These are phyloP conservation scores for Ogataea nitratoaversa DNA, from an alignment of 805 yeast genomes.

Conservation along the genomic window DNA sequence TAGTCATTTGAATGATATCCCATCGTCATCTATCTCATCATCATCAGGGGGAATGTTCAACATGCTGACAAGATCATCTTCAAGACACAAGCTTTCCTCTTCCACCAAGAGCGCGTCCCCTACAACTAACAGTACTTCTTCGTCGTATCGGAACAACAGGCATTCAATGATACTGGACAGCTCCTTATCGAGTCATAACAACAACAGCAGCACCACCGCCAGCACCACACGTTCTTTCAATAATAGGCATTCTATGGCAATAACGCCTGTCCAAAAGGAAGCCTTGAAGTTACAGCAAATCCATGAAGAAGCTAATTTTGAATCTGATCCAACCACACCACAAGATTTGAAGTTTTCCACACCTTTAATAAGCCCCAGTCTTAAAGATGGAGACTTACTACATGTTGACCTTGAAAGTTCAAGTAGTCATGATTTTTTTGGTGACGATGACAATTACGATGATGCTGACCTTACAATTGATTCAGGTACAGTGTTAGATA, in stretches of 20 bases:
- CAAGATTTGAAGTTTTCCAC: not conserved
- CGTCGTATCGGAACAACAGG: constrained; percentile 9
- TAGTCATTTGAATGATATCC: not conserved
- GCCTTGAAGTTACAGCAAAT: constrained; percentile 6
- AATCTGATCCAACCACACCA: not conserved
- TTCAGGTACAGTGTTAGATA: constrained; percentile 14
- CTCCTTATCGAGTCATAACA: too few species aligned
- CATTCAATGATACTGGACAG: constrained; percentile 18
- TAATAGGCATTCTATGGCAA: constrained; percentile 1
- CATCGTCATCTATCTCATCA: not conserved
- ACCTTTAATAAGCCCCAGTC: not conserved
- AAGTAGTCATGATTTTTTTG: constrained; percentile 2
- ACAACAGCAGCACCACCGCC: too few species aligned
- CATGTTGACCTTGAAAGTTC: constrained; percentile 2
- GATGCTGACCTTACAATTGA: constrained; percentile 16
- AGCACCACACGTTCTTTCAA: not conserved
- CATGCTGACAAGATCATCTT: not conserved
- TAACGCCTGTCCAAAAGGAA: constrained; percentile 1
- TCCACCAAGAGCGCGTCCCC: not conserved
- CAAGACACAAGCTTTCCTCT: not conserved
- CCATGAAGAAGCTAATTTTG: constrained; percentile 2
- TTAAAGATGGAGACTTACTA: constrained; percentile 3
- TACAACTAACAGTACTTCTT: not conserved
- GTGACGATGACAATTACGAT: constrained; percentile 1
- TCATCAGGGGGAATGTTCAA: not conserved